Base-by-base conservation (phyloP, 208 protist species). In the Paratrypanosoma confusum region DNA sequence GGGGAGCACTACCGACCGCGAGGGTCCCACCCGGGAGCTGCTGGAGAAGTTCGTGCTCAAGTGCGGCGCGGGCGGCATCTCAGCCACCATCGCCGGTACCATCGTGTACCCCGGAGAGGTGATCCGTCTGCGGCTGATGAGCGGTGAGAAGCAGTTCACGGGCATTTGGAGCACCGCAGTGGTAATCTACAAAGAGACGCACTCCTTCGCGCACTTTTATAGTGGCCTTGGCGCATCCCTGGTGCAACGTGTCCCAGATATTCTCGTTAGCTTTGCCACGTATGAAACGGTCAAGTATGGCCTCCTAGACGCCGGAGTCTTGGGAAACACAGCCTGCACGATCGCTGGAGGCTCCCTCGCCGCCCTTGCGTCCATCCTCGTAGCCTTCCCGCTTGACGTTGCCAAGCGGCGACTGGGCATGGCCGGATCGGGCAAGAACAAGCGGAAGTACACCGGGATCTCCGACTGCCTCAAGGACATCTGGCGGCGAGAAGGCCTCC, bases 61-160 rank as follows among this genome's bases (percentile, higher is more conserved):
- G 50, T 90, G 80, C 37, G 77, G 79, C 24, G 80, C 84, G 3
- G 84, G 84, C 23, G 84, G 84, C 18, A 42, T 90, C 44, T 86
- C 77, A 1, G 84, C 80, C 11, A 83, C 78, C 5, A 60, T 86
- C 25, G 80, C 84, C 0, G 79, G 80, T 5, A 71, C 65, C n/a
- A 62, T 53, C 5, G 79, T 88, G 17, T 93, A 89, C 50, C 84
- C 84, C 0, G 77, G 79, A 17, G 84, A 93, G 45, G 78, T 93
- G 2, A 78, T 93, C 21, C 80, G 84, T n/a, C 64, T 88, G 3
- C 79, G 84, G 7, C 70, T 93, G 44, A 93, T 93, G 84, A 85
- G 72, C 0, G 78, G 75, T 0, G 78, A 93, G 29, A 58, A 44
- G 38, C 46, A 48, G 42, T 93, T 85, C 46, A 64, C 47, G 18